phyloP scores from a whole-genome alignment of 345 rosid species.

The Hibiscus tridactylites region DNA sequence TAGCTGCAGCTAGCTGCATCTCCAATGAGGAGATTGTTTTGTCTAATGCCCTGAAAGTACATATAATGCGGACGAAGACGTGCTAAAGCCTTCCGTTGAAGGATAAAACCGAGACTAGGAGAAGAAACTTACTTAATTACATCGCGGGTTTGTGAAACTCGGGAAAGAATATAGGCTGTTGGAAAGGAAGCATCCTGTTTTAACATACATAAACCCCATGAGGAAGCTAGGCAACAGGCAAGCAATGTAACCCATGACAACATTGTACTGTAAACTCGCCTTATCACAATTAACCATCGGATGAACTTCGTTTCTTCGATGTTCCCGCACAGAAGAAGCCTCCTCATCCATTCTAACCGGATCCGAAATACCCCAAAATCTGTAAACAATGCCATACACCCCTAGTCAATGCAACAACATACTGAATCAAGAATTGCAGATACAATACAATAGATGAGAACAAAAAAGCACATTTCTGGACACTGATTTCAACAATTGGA shows the following conservation, averaged over 20 bases:
- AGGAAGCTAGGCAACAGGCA: not conserved
- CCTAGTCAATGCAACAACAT: conserved; percentile 5
- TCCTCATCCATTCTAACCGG: conserved; percentile 28
- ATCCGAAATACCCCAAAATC: conserved; percentile 60
- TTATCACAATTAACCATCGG: conserved; percentile 58
- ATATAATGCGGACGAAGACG: not conserved
- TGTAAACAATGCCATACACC: conserved; percentile 12
- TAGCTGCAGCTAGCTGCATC: conserved; percentile 68
- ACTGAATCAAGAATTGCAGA: not conserved
- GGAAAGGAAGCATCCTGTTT: conserved; percentile 40
- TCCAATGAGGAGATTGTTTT: conserved; percentile 68
- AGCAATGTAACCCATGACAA: conserved; percentile 4
- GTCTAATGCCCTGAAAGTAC: conserved; percentile 51
- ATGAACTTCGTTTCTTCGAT: conserved; percentile 31
- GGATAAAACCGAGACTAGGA: not conserved
- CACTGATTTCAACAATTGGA: not conserved
- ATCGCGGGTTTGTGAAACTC: conserved; percentile 78
- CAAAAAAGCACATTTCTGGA: not conserved
- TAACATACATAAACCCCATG: conserved; percentile 10
- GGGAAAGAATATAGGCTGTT: conserved; percentile 70
- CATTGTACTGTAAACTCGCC: conserved; percentile 35
- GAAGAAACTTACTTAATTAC: conserved; percentile 59
- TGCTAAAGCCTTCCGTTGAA: not conserved
- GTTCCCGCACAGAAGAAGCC: conserved; percentile 24
- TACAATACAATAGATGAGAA: not conserved